A percentile compares a stretch with the other conserved stretches of the same genome.
phyloP scores from a whole-genome alignment of 1,284 basidiomycete genomes.

The Naganishia sp. region DNA sequence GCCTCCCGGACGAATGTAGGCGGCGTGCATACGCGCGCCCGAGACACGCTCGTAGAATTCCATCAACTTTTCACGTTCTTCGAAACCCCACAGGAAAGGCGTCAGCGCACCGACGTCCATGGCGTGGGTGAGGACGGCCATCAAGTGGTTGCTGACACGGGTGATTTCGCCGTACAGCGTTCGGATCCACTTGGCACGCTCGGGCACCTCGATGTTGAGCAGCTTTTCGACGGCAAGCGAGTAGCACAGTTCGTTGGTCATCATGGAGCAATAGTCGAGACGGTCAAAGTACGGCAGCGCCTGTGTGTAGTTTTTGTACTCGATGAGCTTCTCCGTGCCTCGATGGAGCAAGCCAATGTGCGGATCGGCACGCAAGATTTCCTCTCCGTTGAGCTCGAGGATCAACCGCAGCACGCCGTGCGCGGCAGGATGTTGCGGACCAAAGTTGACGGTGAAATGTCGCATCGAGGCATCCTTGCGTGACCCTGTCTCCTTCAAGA shows the following conservation, averaged over 20 bases:
- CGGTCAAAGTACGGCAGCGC: slow-evolving; percentile 99
- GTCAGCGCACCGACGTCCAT: slow-evolving; percentile 98
- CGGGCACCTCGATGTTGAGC: slow-evolving; percentile 98
- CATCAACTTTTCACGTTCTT: slow-evolving; percentile 99
- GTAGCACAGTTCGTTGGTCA: slow-evolving; percentile 97
- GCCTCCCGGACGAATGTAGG: slow-evolving; percentile 97
- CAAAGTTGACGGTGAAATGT: slow-evolving; percentile 93
- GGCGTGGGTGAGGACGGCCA: slow-evolving; percentile 94
- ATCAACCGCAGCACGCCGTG: slow-evolving; percentile 98
- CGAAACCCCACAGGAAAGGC: slow-evolving; percentile 99
- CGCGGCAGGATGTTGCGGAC: slow-evolving; percentile 96
- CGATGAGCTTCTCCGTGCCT: slow-evolving; percentile 97
- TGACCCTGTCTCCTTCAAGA: slow-evolving; percentile 72
- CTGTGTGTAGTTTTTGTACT: slow-evolving; percentile 98
- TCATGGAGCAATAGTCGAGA: slow-evolving; percentile 99
- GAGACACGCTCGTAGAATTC: slow-evolving; percentile 99
- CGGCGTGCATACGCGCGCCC: slow-evolving; percentile 93
- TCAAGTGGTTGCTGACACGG: slow-evolving; percentile 92
- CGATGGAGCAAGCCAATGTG: slow-evolving; percentile 96
- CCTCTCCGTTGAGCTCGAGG: slow-evolving; percentile 95
- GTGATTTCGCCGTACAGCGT: slow-evolving; percentile 98
- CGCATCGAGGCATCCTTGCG: slow-evolving; percentile 79
- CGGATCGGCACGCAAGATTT: slow-evolving; percentile 85
- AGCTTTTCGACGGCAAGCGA: slow-evolving; percentile 97
- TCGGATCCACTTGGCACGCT: slow-evolving; percentile 97